These are phyloP conservation scores for Ganoderma sinense DNA, from an alignment of 1,284 basidiomycete species.

Conservation along the genomic window DNA sequence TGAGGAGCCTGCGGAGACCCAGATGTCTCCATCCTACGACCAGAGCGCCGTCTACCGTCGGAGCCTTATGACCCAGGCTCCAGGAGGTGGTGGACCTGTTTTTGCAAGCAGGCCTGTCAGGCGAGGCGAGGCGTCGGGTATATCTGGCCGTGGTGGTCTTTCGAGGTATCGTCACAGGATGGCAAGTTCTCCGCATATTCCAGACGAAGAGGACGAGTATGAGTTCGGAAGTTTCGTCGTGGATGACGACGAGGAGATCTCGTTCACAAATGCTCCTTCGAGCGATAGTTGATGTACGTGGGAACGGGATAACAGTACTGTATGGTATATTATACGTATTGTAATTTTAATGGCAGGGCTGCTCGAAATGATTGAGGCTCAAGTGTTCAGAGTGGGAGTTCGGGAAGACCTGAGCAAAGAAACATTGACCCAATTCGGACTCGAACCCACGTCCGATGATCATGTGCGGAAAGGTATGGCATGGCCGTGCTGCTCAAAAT, in stretches of 20 bases:
- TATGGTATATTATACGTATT: constrained; percentile 5
- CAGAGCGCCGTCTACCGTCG: constrained; percentile 72
- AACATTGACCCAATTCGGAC: too few relatives aligned
- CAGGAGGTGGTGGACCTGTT: constrained; percentile 52
- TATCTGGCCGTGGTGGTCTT: constrained; percentile 14
- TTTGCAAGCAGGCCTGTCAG: constrained; percentile 62
- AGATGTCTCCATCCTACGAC: constrained; percentile 78
- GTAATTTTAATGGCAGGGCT: neutral
- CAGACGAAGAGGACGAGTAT: constrained; percentile 65
- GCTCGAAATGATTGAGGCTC: neutral
- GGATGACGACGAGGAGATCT: constrained; percentile 67
- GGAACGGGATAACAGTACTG: too few relatives aligned
- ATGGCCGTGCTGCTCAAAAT: too few relatives aligned
- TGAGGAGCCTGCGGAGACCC: constrained; percentile 71
- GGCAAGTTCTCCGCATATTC: constrained; percentile 65
- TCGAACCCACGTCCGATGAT: too few relatives aligned
- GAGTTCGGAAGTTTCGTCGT: constrained; percentile 80
- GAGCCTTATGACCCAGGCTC: constrained; percentile 75
- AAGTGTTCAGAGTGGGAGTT: neutral
- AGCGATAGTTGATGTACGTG: constrained; percentile 14
- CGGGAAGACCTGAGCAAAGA: neutral
- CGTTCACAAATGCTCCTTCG: constrained; percentile 34
- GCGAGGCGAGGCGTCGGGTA: constrained; percentile 39
- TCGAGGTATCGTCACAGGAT: constrained; percentile 41
- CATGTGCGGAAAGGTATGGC: too few relatives aligned